Percentiles rank a stretch among this genome's conserved stretches.
Evolutionary conservation across 2,329 filamentous ascomycete genomes (phyloP).

Genomic region (Boeremia exigua): DNA sequence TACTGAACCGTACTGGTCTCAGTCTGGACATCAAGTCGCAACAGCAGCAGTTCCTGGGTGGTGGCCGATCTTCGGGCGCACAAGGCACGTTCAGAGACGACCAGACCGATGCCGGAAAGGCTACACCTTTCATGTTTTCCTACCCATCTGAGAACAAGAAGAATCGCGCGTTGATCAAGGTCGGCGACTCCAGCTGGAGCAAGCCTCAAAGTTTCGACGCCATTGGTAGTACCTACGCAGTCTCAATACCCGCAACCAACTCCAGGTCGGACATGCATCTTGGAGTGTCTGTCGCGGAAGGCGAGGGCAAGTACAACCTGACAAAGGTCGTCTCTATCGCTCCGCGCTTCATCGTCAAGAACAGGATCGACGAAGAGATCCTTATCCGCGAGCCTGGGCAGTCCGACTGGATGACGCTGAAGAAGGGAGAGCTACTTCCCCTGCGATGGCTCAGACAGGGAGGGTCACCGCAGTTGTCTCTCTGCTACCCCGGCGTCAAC

Average conservation of each 20-base stretch:
- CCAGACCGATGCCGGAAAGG: constrained; percentile 69
- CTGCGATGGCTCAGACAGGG: constrained; percentile 88
- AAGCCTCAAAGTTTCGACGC: constrained; percentile 98
- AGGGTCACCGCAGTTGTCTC: constrained; percentile 83
- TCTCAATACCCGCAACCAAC: constrained; percentile 76
- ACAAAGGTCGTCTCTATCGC: constrained; percentile 94
- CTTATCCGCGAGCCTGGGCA: constrained; percentile 91
- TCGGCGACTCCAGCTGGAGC: constrained; percentile 93
- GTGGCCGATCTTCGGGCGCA: constrained; percentile 72
- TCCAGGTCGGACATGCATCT: constrained; percentile 84
- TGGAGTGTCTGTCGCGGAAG: constrained; percentile 85
- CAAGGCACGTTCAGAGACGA: constrained; percentile 69
- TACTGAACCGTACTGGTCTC: constrained; percentile 93
- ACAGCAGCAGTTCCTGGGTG: constrained; percentile 50
- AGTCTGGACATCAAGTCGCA: constrained; percentile 88
- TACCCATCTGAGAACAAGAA: constrained; percentile 87
- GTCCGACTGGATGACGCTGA: constrained; percentile 79
- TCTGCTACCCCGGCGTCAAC: constrained; percentile 92
- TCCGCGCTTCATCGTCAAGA: constrained; percentile 91
- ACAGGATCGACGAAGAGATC: constrained; percentile 87
- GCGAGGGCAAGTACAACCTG: constrained; percentile 97
- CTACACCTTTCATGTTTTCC: constrained; percentile 94
- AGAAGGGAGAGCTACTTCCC: constrained; percentile 79
- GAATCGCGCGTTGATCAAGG: constrained; percentile 85
- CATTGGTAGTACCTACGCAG: constrained; percentile 89